Evolutionary conservation across 768 basidiomycete species (phyloP).

Genomic region (Favolaschia claudopus): DNA sequence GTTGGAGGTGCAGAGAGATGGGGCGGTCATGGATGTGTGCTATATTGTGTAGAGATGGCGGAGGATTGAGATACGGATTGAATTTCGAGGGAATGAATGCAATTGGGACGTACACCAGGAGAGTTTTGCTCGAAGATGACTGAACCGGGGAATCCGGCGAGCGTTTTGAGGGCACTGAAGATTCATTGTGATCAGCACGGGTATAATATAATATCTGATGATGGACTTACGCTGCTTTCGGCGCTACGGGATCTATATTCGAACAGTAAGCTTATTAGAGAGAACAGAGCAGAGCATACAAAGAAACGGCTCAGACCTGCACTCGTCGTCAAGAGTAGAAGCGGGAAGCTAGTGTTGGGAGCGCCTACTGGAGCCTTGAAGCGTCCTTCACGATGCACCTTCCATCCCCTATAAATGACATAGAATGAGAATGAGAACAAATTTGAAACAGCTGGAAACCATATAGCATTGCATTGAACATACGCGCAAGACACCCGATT

Average conservation of each 20-base stretch:
- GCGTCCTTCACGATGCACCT: slow-evolving; percentile 14
- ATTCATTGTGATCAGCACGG: not conserved
- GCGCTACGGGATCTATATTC: slow-evolving; percentile 20
- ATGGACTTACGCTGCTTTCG: slow-evolving; percentile 9
- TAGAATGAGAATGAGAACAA: no score
- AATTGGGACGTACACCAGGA: slow-evolving; percentile 12
- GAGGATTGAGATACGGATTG: no score
- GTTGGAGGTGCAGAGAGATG: not conserved
- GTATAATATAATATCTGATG: not conserved
- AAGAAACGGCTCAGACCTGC: slow-evolving; percentile 28
- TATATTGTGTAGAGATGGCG: not conserved
- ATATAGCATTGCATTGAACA: not conserved
- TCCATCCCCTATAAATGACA: slow-evolving; percentile 18
- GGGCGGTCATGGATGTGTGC: not conserved
- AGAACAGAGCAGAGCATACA: not conserved
- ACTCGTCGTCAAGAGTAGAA: slow-evolving; percentile 35
- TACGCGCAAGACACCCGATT: slow-evolving; percentile 12
- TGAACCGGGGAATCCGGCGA: slow-evolving; percentile 17
- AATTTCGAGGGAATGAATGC: no score
- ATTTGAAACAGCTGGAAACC: not conserved
- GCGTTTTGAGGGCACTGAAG: slow-evolving; percentile 16
- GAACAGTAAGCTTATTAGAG: not conserved
- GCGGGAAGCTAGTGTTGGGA: slow-evolving; percentile 33
- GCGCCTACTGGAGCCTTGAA: slow-evolving; percentile 17
- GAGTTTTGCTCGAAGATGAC: slow-evolving; percentile 15